These are phyloP conservation scores for Cercospora beticola DNA, from an alignment of 2,329 filamentous ascomycete genomes.

Conservation along the genomic window DNA sequence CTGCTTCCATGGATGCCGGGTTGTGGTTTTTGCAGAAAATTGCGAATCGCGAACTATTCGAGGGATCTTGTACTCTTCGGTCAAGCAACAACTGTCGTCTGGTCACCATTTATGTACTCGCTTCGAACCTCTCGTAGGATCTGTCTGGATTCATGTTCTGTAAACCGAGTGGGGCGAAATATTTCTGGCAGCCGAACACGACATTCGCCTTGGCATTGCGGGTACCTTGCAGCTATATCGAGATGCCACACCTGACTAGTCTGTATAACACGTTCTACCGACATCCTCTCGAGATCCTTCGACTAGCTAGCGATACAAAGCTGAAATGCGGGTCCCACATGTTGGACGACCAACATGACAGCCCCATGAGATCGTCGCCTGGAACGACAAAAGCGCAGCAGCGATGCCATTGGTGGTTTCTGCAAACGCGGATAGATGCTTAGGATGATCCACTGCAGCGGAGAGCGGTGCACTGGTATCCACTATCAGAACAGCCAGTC, in stretches of 20 bases:
- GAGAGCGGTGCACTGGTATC: not conserved
- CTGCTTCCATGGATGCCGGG: not conserved
- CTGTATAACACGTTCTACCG: not conserved
- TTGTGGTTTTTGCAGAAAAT: not conserved
- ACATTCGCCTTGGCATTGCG: not conserved
- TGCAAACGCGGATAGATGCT: not conserved
- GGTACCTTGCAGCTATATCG: not conserved
- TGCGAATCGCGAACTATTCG: not conserved
- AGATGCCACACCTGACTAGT: not conserved
- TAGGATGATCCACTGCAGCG: not conserved
- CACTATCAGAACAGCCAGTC: not conserved
- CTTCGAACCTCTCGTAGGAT: not conserved
- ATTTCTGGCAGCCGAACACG: not conserved
- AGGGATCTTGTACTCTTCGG: not conserved
- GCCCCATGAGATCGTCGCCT: not conserved
- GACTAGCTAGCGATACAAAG: not conserved
- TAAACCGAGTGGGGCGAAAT: not conserved
- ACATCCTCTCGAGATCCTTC: not conserved
- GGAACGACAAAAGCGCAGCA: not conserved
- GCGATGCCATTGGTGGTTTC: not conserved
- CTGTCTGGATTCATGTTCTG: not conserved
- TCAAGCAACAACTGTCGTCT: not conserved
- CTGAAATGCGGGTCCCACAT: not conserved
- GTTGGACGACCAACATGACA: not conserved
- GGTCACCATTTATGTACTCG: not conserved